phyloP scores from a whole-genome alignment of 1,139 yeast genomes.

The Debaryomyces sp. region DNA sequence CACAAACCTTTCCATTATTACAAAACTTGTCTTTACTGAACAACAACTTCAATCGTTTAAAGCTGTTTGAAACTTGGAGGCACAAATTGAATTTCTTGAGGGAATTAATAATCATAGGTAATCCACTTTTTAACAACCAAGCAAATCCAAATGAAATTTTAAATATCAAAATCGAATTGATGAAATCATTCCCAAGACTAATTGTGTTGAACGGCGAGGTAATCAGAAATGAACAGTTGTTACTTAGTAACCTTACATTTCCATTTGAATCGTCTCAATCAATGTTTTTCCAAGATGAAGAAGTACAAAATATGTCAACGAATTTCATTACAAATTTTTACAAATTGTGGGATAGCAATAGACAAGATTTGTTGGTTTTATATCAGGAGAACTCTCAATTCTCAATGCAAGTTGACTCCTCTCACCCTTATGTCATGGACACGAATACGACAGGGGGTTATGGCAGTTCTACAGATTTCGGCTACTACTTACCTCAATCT shows the following conservation, averaged over 20 bases:
- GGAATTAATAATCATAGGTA: slow-evolving; percentile 75
- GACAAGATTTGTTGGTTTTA: slow-evolving; percentile 67
- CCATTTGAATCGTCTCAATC: slow-evolving; percentile 52
- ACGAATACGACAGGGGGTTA: slow-evolving; percentile 31
- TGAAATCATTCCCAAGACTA: slow-evolving; percentile 75
- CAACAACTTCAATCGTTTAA: slow-evolving; percentile 63
- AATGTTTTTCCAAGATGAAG: slow-evolving; percentile 80
- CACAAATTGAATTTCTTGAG: slow-evolving; percentile 72
- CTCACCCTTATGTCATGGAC: slow-evolving; percentile 53
- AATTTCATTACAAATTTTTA: slow-evolving; percentile 75
- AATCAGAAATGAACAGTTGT: slow-evolving; percentile 69
- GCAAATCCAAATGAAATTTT: slow-evolving; percentile 38
- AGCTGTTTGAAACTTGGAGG: slow-evolving; percentile 73
- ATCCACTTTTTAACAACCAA: slow-evolving; percentile 59
- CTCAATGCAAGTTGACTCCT: slow-evolving; percentile 62
- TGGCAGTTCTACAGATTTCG: slow-evolving; percentile 50
- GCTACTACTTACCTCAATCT: slow-evolving; percentile 67
- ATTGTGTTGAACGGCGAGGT: slow-evolving; percentile 77
- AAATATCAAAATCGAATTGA: slow-evolving; percentile 61
- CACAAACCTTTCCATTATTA: slow-evolving; percentile 74
- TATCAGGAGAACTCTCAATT: slow-evolving; percentile 87
- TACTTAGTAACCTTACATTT: slow-evolving; percentile 54
- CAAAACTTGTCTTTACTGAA: slow-evolving; percentile 79
- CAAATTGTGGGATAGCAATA: slow-evolving; percentile 78
- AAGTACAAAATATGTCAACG: slow-evolving; percentile 69